Evolutionary conservation across 148 eudicot species (phyloP).

Genomic region (Vaccinium myrtillus): DNA sequence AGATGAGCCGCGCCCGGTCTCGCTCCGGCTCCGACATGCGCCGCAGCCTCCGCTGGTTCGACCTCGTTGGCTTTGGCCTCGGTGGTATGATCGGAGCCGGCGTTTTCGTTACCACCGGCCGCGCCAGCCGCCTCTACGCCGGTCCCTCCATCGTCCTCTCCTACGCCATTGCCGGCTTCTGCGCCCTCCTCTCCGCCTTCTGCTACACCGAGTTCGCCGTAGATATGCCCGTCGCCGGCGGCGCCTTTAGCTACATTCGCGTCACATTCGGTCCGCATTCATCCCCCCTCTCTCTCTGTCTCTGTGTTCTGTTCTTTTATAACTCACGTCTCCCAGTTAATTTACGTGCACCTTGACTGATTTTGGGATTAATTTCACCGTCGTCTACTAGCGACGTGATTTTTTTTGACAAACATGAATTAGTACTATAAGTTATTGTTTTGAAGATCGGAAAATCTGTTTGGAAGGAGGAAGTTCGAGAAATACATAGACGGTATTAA

Average conservation of each 20-base stretch:
- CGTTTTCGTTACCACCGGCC: slow-evolving; percentile 83
- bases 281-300: background rate
- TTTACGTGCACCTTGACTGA: too few relatives aligned
- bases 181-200: slow-evolving; percentile 88
- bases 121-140: slow-evolving; percentile 47
- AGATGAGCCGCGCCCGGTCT: slow-evolving; percentile 46
- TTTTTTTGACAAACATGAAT: too few relatives aligned
- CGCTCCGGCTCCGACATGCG: slow-evolving; percentile 55
- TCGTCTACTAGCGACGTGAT: too few relatives aligned
- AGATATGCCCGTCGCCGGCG: slow-evolving; percentile 93
- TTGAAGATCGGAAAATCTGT: too few relatives aligned
- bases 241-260: slow-evolving; percentile 91
- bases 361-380: too few relatives aligned
- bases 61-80: slow-evolving; percentile 71
- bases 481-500: background rate
- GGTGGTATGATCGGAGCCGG: slow-evolving; percentile 99
- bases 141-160: slow-evolving; percentile 84
- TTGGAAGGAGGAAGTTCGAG: too few relatives aligned
- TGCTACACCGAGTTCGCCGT: slow-evolving; percentile 98
- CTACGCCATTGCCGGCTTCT: slow-evolving; percentile 94
- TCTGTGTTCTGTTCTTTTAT: background rate
- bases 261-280: slow-evolving; percentile 63
- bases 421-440: too few relatives aligned
- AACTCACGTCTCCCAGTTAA: too few relatives aligned
- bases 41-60: slow-evolving; percentile 66